Evolutionary conservation across 768 basidiomycete genomes (phyloP), one percentile per base, ranked within the genome.

Genomic region (Rhizopogon rudus): DNA sequence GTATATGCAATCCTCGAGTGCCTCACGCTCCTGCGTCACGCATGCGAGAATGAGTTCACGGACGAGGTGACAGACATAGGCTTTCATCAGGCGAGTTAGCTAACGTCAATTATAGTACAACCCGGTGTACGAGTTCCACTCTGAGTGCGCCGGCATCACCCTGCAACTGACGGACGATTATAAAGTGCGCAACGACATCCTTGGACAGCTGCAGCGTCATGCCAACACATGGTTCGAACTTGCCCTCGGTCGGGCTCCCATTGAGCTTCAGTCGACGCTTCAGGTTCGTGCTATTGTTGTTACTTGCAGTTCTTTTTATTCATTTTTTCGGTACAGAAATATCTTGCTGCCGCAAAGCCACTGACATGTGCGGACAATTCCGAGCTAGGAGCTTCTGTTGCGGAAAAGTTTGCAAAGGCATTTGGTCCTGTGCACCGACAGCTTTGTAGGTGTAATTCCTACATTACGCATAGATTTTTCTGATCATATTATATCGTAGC

Each of bases 1-100:
- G 89, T 98, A 6, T 93, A 88, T 60, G 84, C 91, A 40, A 88
- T 98, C 46, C 77, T 98, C 40, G 96, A 99, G 64, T 87, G 92
- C 44, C 77, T 99, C 56, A 98, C 97, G 0, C 76, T 98, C 8
- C 74, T 98, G 59, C 83, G 93, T 56, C 81, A 85, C 46, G 86
- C 93, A 0, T 93, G 91, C 64, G 92, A 98, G 69, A 89, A 93
- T 57, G 93, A 97, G 72, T 93, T 84, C 61, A 73, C 82, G 3
- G 93, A 98, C 71, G 96, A 98, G 82, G 94, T 91, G 59, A 52
- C 75, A 50, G 8, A 41, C 46, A 25, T 33, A 41, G 12, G 46
- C n/a, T 48, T 40, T 31, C 51, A 53, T 25, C 44, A 29, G 44
- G 50, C 40, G n/a, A 14, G 17, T 42, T 48, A 22, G 37, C 35